Base-by-base conservation (phyloP, 2,329 filamentous ascomycete species). In the Helotiales sp. region DNA sequence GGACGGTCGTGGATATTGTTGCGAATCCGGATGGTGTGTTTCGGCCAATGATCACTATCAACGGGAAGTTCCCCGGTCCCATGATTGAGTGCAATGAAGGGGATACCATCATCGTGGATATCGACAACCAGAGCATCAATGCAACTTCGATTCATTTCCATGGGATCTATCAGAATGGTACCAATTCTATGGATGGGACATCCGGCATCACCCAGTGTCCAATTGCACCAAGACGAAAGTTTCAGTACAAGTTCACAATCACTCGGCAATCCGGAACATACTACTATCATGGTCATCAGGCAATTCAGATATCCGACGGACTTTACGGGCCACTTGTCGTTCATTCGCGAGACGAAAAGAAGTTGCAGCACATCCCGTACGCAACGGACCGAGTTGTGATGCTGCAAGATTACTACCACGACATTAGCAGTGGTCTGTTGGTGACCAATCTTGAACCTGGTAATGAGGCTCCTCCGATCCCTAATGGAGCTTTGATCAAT, bases 161-260 rank as follows among this genome's bases (percentile, higher is more conserved):
- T 72, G 92, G 92, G 17, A 83, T 95, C 69, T 93, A 88, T 75
- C 91, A 93, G 75, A 92, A 92, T 71, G 90, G 90, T 11, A 91
- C 90, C 0, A 92, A 88, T 66, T 84, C 84, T 65, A 92, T 93
- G 89, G 91, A 95, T 73, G 92, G 91, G 0, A 85, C 90, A 1
- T 82, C 87, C 0, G 89, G 86, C 2, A 70, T 77, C 89, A 8
- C 86, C 84, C 43, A 92, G 75, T 91, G 89, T 69, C 83, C 86
- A 0, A 89, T 93, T 55, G 82, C 86, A 0, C 87, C 90, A 0
- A 87, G 87, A 0, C 79, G 82, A 1, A 86, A 81, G 0, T 90
- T 91, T 69, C 87, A 84, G 0, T 93, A 93, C 76, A 85, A 85
- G 17, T 93, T 93, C 75, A 87, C 86, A 0, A 84, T 91, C n/a